A percentile compares a stretch with the other conserved stretches of the same genome.
These are phyloP conservation scores for Elsinoe batatas DNA, from an alignment of 2,329 filamentous ascomycete genomes.

Conservation along the genomic window DNA sequence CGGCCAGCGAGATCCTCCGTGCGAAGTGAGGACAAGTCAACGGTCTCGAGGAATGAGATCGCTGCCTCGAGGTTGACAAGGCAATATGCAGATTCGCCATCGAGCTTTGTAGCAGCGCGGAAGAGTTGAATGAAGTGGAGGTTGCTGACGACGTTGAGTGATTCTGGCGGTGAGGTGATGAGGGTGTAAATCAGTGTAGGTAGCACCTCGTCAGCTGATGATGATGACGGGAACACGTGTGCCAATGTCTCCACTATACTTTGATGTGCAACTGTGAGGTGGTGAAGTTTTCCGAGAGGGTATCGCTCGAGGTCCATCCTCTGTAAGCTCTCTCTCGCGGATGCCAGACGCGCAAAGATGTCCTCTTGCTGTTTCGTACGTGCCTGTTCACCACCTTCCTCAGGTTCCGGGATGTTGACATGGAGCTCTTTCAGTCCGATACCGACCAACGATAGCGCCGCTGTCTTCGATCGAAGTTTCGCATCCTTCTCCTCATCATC, in stretches of 20 bases:
- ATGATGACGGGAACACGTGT: conserved; percentile 57
- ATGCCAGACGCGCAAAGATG: conserved; percentile 61
- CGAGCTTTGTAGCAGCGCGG: conserved; percentile 72
- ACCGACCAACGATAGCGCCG: conserved; percentile 79
- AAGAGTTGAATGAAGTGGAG: conserved; percentile 91
- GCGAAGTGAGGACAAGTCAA: conserved; percentile 80
- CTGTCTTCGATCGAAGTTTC: conserved; percentile 87
- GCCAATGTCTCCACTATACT: conserved; percentile 82
- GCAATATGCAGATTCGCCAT: conserved; percentile 92
- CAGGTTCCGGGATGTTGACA: conserved; percentile 55
- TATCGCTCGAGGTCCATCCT: conserved; percentile 81
- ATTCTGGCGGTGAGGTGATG: conserved; percentile 78
- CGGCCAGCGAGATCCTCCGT: conserved; percentile 51
- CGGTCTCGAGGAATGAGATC: conserved; percentile 88
- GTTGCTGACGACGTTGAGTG: conserved; percentile 85
- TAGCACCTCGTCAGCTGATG: conserved; percentile 93
- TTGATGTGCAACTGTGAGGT: conserved; percentile 81
- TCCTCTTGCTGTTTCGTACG: conserved; percentile 30
- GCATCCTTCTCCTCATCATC: conserved; percentile 93
- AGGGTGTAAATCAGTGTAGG: conserved; percentile 94
- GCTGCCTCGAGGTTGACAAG: conserved; percentile 92
- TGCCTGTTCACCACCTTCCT: conserved; percentile 41
- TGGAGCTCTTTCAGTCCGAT: conserved; percentile 81
- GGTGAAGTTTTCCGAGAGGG: conserved; percentile 81
- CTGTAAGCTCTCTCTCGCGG: conserved; percentile 57